These are phyloP conservation scores for Musa balbisiana DNA, from an alignment of 202 grass and related monocot genomes.

Conservation along the genomic window DNA sequence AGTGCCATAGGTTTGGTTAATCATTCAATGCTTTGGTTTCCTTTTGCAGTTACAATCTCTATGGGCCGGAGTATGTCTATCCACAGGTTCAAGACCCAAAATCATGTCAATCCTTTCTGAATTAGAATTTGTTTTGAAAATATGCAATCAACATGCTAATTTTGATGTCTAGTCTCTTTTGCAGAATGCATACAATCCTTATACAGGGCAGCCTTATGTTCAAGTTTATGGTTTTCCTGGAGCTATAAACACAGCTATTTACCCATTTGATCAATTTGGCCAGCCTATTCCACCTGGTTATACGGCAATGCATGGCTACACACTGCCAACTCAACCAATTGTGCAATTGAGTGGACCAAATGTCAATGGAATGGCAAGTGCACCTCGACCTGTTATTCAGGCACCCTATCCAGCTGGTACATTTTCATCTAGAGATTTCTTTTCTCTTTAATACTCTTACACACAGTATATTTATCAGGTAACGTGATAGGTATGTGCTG, in stretches of 20 bases:
- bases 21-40: conserved; percentile 14
- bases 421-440: background rate
- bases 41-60: conserved; percentile 65
- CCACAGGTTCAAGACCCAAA: conserved; percentile 57
- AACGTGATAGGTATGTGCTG: background rate
- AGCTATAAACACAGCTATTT: conserved; percentile 39
- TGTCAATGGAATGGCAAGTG: conserved; percentile 29
- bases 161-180: conserved; percentile 14
- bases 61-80: conserved; percentile 64
- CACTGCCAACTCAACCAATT: conserved; percentile 37
- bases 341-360: conserved; percentile 44
- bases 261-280: conserved; percentile 45
- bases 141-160: conserved; percentile 9
- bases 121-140: conserved; percentile 7
- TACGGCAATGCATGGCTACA: conserved; percentile 46
- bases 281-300: conserved; percentile 50
- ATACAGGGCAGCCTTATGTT: conserved; percentile 51
- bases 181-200: conserved; percentile 55
- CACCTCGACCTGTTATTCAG: conserved; percentile 46
- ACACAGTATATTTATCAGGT: background rate
- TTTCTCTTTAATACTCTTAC: background rate
- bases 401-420: conserved; percentile 53
- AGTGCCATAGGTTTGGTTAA: background rate
- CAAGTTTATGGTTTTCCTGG: conserved; percentile 54
- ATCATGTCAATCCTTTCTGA: background rate